Conservation (phyloP, 208 protist genomes). For the Trichomonas vaginalis region DNA sequence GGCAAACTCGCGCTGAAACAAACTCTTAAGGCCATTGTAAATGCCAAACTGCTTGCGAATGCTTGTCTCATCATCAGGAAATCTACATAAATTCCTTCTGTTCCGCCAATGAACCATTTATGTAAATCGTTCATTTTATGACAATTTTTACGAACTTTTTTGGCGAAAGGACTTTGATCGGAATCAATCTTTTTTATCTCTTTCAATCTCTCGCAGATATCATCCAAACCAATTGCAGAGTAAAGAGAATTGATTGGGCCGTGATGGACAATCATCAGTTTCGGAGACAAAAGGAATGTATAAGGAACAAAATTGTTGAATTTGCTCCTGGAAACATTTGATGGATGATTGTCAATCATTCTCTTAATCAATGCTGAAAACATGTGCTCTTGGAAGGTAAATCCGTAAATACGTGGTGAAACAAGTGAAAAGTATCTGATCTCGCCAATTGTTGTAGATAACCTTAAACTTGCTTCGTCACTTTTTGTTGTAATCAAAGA, state of each 20-base stretch:
- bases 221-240: background rate
- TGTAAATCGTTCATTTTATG: background rate
- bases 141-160: background rate
- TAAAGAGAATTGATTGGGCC: background rate
- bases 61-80: background rate
- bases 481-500: background rate
- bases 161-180: background rate
- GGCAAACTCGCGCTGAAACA: background rate
- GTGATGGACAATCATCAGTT: background rate
- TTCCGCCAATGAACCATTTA: background rate
- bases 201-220: background rate
- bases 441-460: background rate
- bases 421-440: background rate
- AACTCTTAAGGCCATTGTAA: background rate
- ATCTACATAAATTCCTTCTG: background rate
- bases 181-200: no score
- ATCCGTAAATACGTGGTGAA: background rate
- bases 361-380: background rate
- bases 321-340: background rate
- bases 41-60: background rate
- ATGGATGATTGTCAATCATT: background rate
- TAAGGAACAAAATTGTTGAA: background rate
- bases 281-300: background rate
- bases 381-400: background rate
- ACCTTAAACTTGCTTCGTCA: background rate